Base-by-base conservation (phyloP, 352 stramenopile species). In the Chloridella minuta region DNA sequence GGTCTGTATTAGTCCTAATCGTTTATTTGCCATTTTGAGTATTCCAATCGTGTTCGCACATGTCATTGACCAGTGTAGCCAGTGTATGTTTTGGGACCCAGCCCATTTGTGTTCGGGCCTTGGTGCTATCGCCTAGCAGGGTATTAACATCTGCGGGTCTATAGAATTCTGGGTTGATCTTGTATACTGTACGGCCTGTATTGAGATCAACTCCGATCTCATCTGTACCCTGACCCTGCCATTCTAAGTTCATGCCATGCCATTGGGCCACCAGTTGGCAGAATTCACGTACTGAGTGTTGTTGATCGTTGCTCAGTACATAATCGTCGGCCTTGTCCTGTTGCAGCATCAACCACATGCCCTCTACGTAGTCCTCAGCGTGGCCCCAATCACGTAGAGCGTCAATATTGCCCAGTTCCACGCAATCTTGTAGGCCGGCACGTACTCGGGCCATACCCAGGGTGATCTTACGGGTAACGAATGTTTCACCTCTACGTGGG, bases 341-440 rank as follows among this genome's bases (percentile, higher is more conserved):
- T 90, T 98, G 96, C 27, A 98, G 90, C 94, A 99, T 99, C 87
- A 92, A 92, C 96, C 96, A 99, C 96, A 99, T 99, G 87, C 95
- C 97, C 88, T 97, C 92, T 30, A 99, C 94, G 88, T 98, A 99
- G 90, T 99, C 96, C 85, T 92, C 91, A n/a, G 96, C 96, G 90
- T 98, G 95, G 87, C 96, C 96, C 96, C 96, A 99, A 91, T 99
- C 96, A 87, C 96, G 94, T 89, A 97, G 93, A 0, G 95, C 92
- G 88, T 99, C 95, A 66, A 99, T 90, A 87, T 99, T 99, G 83
- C 96, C 92, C 27, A 99, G 91, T 89, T 97, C 98, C 3, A 99
- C 89, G 88, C 91, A 97, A 86, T 97, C 93, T 25, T 98, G 92
- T 22, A 96, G 85, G 2, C 93, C 93, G 22, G 91, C 89, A 83